Percentiles rank a stretch among this genome's conserved stretches.
These are phyloP conservation scores for Coniferiporia sulphurascens DNA, from an alignment of 1,284 basidiomycete genomes.

Conservation along the genomic window DNA sequence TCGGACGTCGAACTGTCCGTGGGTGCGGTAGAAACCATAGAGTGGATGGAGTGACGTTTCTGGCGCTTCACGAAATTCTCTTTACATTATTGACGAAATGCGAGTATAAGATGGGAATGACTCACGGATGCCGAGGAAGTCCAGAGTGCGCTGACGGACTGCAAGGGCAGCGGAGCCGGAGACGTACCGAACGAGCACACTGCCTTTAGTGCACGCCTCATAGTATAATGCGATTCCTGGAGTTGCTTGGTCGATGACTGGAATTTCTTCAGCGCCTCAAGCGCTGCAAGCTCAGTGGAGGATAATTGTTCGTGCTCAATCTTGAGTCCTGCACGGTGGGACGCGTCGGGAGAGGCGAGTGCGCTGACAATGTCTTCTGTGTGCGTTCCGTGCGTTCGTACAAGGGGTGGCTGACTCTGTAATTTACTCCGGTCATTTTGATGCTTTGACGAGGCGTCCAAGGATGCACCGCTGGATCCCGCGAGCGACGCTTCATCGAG, in stretches of 20 bases:
- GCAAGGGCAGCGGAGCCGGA: neutral
- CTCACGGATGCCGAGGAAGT: neutral
- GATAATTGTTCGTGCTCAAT: neutral
- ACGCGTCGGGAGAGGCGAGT: neutral
- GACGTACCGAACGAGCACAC: conserved; percentile 9
- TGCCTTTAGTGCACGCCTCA: conserved; percentile 18
- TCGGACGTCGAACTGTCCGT: neutral
- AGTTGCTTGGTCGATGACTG: neutral
- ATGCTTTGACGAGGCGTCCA: neutral
- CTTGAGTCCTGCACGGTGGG: neutral
- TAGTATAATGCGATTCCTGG: conserved; percentile 5
- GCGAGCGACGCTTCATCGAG: neutral
- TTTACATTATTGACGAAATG: too few species aligned
- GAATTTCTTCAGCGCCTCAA: neutral
- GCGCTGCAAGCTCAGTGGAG: neutral
- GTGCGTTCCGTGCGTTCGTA: neutral
- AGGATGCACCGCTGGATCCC: neutral
- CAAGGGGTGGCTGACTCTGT: neutral
- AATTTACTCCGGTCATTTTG: neutral
- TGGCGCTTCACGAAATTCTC: neutral
- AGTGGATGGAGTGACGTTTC: conserved; percentile 10
- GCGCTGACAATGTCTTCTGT: neutral
- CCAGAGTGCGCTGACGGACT: too few species aligned
- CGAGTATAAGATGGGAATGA: neutral
- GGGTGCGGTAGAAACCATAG: neutral